A percentile compares a stretch with the other conserved stretches of the same genome.
phyloP scores from a whole-genome alignment of 345 rosid genomes.

The Erodium maritimum region DNA sequence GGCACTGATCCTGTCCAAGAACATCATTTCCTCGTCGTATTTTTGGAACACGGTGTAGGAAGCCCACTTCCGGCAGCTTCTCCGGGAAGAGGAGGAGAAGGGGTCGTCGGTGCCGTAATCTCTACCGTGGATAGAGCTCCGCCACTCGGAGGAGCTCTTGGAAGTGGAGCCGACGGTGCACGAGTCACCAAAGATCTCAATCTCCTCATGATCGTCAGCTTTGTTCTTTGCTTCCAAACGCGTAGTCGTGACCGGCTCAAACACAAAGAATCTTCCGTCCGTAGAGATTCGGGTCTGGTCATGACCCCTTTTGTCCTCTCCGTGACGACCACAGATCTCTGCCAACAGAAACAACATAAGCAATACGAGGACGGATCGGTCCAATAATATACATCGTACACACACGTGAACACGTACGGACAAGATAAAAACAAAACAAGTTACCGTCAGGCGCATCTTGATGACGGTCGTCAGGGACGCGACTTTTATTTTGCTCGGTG shows the following conservation, averaged over 20 bases:
- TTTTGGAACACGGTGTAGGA: conserved; percentile 93
- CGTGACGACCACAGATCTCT: conserved; percentile 9
- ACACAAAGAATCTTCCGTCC: conserved; percentile 20
- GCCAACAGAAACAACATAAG: neutral
- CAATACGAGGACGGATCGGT: neutral
- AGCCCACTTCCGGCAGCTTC: conserved; percentile 97
- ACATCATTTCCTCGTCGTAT: conserved; percentile 96
- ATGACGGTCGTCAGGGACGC: too few species aligned
- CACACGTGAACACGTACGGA: neutral
- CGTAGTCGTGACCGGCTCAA: conserved; percentile 9
- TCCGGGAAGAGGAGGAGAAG: conserved; percentile 79
- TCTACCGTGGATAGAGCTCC: conserved; percentile 63
- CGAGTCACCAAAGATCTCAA: conserved; percentile 63
- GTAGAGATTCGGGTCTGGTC: conserved; percentile 6
- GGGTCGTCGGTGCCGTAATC: conserved; percentile 81
- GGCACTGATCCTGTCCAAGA: conserved; percentile 62
- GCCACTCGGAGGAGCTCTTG: conserved; percentile 97
- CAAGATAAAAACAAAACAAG: too few species aligned
- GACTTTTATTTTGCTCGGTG: neutral
- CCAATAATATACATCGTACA: neutral
- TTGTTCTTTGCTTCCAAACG: neutral
- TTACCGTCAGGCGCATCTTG: neutral
- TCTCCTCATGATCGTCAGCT: conserved; percentile 29
- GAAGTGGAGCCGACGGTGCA: conserved; percentile 86
- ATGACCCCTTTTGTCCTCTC: conserved; percentile 7